Percentiles rank a stretch among this genome's conserved stretches.
phyloP scores from a whole-genome alignment of 257 asterid species.

The Eucommia ulmoides region DNA sequence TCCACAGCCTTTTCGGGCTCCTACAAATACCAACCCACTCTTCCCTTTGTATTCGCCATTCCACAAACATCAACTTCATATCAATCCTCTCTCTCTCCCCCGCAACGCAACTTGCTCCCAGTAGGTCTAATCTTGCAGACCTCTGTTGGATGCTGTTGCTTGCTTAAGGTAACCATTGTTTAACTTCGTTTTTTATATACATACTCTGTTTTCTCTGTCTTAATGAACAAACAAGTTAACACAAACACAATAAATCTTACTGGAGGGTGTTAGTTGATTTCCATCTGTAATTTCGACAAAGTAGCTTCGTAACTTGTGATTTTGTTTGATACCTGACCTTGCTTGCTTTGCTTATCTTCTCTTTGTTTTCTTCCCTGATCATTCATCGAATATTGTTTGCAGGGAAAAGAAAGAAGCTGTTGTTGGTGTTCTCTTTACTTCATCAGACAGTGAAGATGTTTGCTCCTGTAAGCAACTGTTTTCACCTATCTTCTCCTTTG shows the following conservation, averaged over 20 bases:
- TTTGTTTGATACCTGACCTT: constrained; percentile 4
- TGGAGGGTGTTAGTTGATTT: too few species aligned
- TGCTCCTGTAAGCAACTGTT: constrained; percentile 8
- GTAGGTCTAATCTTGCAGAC: constrained; percentile 6
- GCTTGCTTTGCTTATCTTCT: neutral
- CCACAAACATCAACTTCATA: constrained; percentile 14
- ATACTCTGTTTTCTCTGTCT: neutral
- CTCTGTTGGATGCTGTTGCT: constrained; percentile 33
- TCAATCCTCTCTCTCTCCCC: constrained; percentile 12
- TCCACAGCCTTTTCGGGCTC: constrained; percentile 22
- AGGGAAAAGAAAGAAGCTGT: constrained; percentile 11
- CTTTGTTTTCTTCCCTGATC: constrained; percentile 5
- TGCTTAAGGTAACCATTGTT: constrained; percentile 21
- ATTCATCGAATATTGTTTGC: constrained; percentile 8
- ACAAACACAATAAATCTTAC: neutral
- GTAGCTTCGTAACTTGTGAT: constrained; percentile 16
- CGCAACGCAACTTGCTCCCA: constrained; percentile 20
- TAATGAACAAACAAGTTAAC: neutral
- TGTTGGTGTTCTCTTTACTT: constrained; percentile 1
- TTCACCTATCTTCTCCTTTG: constrained; percentile 4
- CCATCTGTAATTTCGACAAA: neutral
- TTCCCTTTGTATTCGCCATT: constrained; percentile 30
- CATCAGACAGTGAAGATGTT: constrained; percentile 13
- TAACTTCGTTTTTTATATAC: neutral
- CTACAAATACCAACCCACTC: constrained; percentile 51